Conservation (phyloP, 192 early-diverging fungal species). For the Entomortierella lignicola region DNA sequence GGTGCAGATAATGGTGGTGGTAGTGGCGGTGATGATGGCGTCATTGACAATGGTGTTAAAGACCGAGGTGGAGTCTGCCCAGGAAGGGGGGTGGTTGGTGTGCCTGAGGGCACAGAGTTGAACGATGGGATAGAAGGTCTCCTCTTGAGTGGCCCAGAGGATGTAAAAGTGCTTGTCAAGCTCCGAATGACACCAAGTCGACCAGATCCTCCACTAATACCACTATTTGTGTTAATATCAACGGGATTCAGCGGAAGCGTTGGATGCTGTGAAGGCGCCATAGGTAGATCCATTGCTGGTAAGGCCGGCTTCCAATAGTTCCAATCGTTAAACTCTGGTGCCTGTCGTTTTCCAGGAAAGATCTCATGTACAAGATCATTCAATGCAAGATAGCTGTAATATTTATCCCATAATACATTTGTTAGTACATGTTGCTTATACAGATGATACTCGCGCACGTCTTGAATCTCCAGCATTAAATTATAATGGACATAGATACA, state of each 20-base stretch:
- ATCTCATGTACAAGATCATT: conserved; percentile 96
- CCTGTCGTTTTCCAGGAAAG: conserved; percentile 77
- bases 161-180: conserved; percentile 43
- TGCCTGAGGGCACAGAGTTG: conserved; percentile 11
- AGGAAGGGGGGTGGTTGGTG: conserved; percentile 1
- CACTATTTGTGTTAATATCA: not conserved
- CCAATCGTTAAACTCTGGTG: conserved; percentile 86
- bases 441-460: too few relatives aligned
- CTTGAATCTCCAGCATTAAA: too few relatives aligned
- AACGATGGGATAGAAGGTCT: conserved; percentile 32
- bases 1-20: conserved; percentile 20
- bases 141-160: conserved; percentile 21
- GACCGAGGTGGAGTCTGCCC: not conserved
- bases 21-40: not conserved
- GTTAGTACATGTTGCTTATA: too few relatives aligned
- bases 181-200: conserved; percentile 52
- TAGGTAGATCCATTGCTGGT: conserved; percentile 60
- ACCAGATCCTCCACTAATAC: conserved; percentile 1
- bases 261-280: conserved; percentile 20
- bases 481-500: not conserved
- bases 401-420: not conserved
- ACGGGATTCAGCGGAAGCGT: not conserved
- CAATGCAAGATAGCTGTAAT: conserved; percentile 73
- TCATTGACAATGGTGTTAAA: not conserved
- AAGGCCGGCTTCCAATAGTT: conserved; percentile 77